A percentile compares a stretch with the other conserved stretches of the same genome.
Conservation (phyloP, 805 yeast species). For the Hanseniaspora pseudoguilliermondii region DNA sequence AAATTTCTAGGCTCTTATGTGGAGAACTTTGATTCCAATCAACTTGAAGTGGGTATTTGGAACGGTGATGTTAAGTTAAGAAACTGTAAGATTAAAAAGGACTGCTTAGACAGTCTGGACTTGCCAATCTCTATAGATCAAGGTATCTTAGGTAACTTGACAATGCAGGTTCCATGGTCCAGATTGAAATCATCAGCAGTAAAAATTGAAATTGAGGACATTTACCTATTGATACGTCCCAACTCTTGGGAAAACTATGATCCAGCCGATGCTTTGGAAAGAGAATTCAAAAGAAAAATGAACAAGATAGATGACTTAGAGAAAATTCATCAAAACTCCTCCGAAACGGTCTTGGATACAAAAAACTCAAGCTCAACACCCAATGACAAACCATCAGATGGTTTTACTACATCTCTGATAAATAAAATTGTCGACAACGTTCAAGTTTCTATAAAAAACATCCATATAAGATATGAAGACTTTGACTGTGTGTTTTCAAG, state of each 20-base stretch:
- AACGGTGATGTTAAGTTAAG: slow-evolving; percentile 85
- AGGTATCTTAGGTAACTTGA: slow-evolving; percentile 81
- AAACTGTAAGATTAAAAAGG: slow-evolving; percentile 68
- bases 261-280: slow-evolving; percentile 41
- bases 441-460: slow-evolving; percentile 80
- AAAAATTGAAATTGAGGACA: slow-evolving; percentile 73
- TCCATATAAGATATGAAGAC: slow-evolving; percentile 89
- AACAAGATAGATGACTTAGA: slow-evolving; percentile 57
- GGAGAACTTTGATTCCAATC: slow-evolving; percentile 91
- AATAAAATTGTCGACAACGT: slow-evolving; percentile 87
- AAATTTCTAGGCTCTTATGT: slow-evolving; percentile 43
- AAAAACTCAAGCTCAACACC: slow-evolving; percentile 24
- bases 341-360: slow-evolving; percentile 16
- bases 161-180: slow-evolving; percentile 93
- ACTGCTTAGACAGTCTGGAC: slow-evolving; percentile 73
- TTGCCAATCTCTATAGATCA: slow-evolving; percentile 77
- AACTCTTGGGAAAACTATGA: slow-evolving; percentile 44
- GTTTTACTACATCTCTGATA: slow-evolving; percentile 73
- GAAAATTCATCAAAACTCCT: slow-evolving; percentile 33
- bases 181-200: slow-evolving; percentile 88
- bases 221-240: slow-evolving; percentile 71
- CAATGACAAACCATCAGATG: slow-evolving; percentile 30
- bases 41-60: slow-evolving; percentile 92
- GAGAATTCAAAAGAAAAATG: slow-evolving; percentile 53
- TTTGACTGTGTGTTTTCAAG: slow-evolving; percentile 51